Evolutionary conservation across 2,329 filamentous ascomycete species (phyloP).

Genomic region (Fusarium sp.): DNA sequence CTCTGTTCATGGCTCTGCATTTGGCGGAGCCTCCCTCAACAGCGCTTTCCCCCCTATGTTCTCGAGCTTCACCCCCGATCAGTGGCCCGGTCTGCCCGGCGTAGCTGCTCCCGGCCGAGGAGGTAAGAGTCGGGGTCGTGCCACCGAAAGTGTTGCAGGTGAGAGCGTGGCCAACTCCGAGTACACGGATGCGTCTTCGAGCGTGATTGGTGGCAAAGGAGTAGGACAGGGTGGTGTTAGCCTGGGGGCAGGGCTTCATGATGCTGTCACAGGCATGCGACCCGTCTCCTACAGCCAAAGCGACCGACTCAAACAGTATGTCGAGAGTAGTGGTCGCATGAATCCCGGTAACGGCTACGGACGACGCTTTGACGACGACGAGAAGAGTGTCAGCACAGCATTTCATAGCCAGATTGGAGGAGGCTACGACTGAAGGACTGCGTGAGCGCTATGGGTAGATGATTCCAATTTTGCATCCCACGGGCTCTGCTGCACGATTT

Average conservation of each 20-base stretch:
- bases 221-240: slow-evolving; percentile 89
- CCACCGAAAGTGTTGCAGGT: slow-evolving; percentile 83
- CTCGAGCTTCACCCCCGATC: slow-evolving; percentile 86
- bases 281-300: slow-evolving; percentile 67
- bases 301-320: slow-evolving; percentile 93
- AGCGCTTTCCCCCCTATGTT: slow-evolving; percentile 93
- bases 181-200: slow-evolving; percentile 83
- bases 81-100: slow-evolving; percentile 86
- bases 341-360: slow-evolving; percentile 75
- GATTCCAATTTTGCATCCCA: slow-evolving; percentile 47
- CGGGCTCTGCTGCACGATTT: slow-evolving; percentile 43
- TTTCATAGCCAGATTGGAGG: slow-evolving; percentile 93
- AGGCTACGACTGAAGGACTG: slow-evolving; percentile 62
- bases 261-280: slow-evolving; percentile 73
- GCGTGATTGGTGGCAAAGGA: slow-evolving; percentile 79
- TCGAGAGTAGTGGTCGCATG: slow-evolving; percentile 82
- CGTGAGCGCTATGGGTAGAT: slow-evolving; percentile 44
- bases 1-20: slow-evolving; percentile 90
- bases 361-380: slow-evolving; percentile 86
- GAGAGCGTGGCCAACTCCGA: slow-evolving; percentile 94
- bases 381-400: slow-evolving; percentile 94
- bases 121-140: slow-evolving; percentile 73
- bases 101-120: slow-evolving; percentile 70
- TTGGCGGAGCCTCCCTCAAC: slow-evolving; percentile 82
- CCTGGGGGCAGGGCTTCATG: slow-evolving; percentile 82